These are phyloP conservation scores for Entomophthora muscae DNA, from an alignment of 371 early-diverging fungal genomes.

Conservation along the genomic window DNA sequence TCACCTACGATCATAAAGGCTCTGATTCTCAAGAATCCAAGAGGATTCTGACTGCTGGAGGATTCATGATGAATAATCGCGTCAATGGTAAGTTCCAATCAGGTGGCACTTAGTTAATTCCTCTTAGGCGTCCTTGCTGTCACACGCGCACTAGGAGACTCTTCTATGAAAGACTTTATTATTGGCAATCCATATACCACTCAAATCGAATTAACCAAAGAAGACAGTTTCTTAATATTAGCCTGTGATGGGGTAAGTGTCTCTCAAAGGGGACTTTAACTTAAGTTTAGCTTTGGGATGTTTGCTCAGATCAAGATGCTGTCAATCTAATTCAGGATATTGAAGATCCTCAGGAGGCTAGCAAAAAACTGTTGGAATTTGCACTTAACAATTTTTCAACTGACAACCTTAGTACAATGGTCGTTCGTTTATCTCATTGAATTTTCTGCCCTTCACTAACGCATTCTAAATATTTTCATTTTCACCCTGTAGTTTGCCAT, in stretches of 20 bases:
- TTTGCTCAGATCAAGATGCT: constrained; percentile 89
- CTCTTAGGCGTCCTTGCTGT: constrained; percentile 78
- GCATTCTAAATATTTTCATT: not conserved
- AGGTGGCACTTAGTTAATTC: not conserved
- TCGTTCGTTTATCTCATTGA: constrained; percentile 26
- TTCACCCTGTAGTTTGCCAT: too few relatives aligned
- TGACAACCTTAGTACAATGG: constrained; percentile 86
- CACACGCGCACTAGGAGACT: constrained; percentile 90
- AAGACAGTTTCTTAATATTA: constrained; percentile 70
- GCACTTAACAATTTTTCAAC: constrained; percentile 82
- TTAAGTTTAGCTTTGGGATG: constrained; percentile 76
- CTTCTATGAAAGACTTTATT: constrained; percentile 87
- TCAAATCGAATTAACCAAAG: constrained; percentile 49
- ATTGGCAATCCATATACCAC: constrained; percentile 90
- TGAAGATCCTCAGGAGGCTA: constrained; percentile 59
- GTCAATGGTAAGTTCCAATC: constrained; percentile 64
- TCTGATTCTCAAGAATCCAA: constrained; percentile 72
- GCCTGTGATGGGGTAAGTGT: constrained; percentile 91
- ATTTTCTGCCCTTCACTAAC: not conserved
- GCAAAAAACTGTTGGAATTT: constrained; percentile 61
- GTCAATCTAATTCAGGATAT: constrained; percentile 67
- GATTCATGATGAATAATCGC: constrained; percentile 89
- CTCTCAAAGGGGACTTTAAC: not conserved
- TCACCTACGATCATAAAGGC: constrained; percentile 96
- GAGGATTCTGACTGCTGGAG: constrained; percentile 80